phyloP scores from a whole-genome alignment of 1,139 yeast genomes.

The Hemisphaericaspora lyxosophila region DNA sequence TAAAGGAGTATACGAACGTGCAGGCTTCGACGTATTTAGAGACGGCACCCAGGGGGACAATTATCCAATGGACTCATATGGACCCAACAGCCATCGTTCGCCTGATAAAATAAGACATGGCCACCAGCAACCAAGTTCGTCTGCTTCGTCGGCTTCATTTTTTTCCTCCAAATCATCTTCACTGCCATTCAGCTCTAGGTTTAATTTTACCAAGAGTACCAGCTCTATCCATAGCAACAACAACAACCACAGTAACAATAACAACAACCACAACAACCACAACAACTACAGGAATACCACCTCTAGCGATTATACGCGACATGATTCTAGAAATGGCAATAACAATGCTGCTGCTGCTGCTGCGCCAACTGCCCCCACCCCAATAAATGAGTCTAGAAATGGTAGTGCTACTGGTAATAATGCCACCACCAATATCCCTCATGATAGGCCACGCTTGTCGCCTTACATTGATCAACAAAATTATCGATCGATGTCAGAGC shows the following conservation, averaged over 20 bases:
- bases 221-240: constrained; percentile 1
- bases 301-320: too few relatives aligned
- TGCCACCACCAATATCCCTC: too few relatives aligned
- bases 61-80: not conserved
- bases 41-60: constrained; percentile 8
- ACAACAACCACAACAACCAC: not conserved
- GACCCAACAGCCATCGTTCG: not conserved
- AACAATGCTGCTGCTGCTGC: too few relatives aligned
- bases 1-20: constrained; percentile 63
- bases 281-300: not conserved
- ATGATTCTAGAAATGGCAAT: not conserved
- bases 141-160: constrained; percentile 3
- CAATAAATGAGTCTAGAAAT: too few relatives aligned
- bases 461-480: constrained; percentile 1
- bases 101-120: not conserved
- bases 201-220: constrained; percentile 3
- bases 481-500: constrained; percentile 2
- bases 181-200: constrained; percentile 4
- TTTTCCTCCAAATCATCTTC: constrained; percentile 4
- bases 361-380: not conserved
- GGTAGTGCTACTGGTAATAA: too few relatives aligned
- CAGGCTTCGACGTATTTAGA: constrained; percentile 58
- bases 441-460: too few relatives aligned
- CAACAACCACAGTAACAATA: not conserved
- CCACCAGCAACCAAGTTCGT: constrained; percentile 1